Evolutionary conservation across 495 filamentous ascomycete genomes (phyloP).

Genomic region (Penicillium turbatum): DNA sequence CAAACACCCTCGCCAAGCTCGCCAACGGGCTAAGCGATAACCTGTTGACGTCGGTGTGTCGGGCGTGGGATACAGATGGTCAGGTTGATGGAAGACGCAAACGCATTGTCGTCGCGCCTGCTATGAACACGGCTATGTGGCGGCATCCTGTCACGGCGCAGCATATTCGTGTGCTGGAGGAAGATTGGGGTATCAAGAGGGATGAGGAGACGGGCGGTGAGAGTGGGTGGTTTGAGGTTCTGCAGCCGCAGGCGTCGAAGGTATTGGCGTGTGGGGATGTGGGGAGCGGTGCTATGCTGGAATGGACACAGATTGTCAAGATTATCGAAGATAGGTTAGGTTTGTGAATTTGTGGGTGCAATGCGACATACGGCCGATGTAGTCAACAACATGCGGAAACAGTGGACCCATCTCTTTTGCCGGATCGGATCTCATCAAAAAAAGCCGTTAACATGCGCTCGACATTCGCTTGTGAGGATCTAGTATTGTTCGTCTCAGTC

Average conservation of each 20-base stretch:
- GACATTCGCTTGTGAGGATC: no score
- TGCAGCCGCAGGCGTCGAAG: constrained; percentile 56
- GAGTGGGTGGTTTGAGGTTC: constrained; percentile 64
- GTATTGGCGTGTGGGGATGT: constrained; percentile 67
- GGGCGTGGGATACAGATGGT: constrained; percentile 73
- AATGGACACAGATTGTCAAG: constrained; percentile 59
- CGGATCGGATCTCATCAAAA: no score
- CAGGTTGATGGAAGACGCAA: constrained; percentile 42
- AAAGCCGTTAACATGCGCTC: no score
- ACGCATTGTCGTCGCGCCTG: constrained; percentile 57
- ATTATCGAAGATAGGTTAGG: constrained; percentile 42
- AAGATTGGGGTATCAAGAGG: constrained; percentile 54
- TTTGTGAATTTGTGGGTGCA: no score
- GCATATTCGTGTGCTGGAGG: constrained; percentile 57
- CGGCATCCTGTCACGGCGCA: constrained; percentile 63
- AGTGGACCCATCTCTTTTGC: no score
- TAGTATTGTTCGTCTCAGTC: no score
- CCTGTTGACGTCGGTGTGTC: constrained; percentile 57
- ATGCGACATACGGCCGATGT: no score
- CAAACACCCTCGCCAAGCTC: constrained; percentile 69
- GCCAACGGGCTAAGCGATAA: constrained; percentile 54
- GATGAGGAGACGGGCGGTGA: constrained; percentile 14
- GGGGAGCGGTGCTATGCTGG: constrained; percentile 62
- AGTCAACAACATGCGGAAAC: no score
- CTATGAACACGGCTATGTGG: constrained; percentile 80